These are phyloP conservation scores for Candida awuae DNA, from an alignment of 805 yeast genomes.

Conservation along the genomic window DNA sequence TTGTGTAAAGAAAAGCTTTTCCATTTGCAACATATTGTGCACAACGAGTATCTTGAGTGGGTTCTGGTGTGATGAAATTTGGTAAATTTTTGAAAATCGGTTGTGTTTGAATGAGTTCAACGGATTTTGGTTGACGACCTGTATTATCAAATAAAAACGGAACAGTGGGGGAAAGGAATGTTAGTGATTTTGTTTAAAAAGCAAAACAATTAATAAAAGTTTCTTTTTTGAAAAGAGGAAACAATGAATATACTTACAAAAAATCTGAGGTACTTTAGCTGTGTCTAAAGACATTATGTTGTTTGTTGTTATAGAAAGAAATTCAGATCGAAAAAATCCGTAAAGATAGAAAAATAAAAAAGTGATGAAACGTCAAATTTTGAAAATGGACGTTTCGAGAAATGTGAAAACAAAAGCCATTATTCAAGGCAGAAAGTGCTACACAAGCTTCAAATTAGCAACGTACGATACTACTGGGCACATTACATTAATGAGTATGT, in stretches of 20 bases:
- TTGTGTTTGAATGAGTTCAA: constrained; percentile 44
- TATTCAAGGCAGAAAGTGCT: too few relatives aligned
- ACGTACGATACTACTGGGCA: too few relatives aligned
- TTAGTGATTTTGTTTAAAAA: not conserved
- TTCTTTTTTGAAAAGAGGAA: not conserved
- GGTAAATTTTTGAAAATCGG: constrained; percentile 31
- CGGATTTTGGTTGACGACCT: constrained; percentile 47
- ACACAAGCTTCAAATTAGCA: too few relatives aligned
- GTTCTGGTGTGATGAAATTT: constrained; percentile 25
- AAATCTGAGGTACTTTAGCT: constrained; percentile 23
- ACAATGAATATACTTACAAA: constrained; percentile 12
- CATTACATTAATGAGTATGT: not conserved
- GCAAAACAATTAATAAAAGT: not conserved
- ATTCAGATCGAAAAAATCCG: too few relatives aligned
- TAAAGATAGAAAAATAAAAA: too few relatives aligned
- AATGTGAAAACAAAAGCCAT: too few relatives aligned
- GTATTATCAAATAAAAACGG: too few relatives aligned
- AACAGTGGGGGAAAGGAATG: not conserved
- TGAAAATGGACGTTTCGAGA: too few relatives aligned
- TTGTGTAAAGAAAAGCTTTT: constrained; percentile 60
- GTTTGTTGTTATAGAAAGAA: too few relatives aligned
- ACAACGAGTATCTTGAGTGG: constrained; percentile 43
- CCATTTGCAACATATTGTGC: constrained; percentile 67
- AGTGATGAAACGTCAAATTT: too few relatives aligned
- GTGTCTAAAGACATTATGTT: constrained; percentile 1